These are phyloP conservation scores for Fusarium stilboides DNA, from an alignment of 2,329 filamentous ascomycete genomes.

Conservation along the genomic window DNA sequence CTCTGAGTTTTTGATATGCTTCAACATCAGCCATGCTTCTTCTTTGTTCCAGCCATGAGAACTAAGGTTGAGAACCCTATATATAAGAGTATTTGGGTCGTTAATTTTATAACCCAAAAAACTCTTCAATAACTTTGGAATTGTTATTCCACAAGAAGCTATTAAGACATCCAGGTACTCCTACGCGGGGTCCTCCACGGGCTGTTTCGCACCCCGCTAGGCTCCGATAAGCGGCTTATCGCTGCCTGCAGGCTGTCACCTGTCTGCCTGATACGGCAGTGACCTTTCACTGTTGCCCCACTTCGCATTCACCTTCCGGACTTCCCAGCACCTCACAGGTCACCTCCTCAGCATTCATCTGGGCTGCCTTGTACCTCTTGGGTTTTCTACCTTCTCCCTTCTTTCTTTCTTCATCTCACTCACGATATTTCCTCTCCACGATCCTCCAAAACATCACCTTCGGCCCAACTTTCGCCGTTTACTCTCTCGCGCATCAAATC, in stretches of 20 bases:
- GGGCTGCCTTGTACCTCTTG: slow-evolving; percentile 22
- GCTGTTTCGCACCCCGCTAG: slow-evolving; percentile 38
- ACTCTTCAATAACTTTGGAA: too few species aligned
- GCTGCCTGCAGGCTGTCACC: slow-evolving; percentile 48
- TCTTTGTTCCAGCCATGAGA: not conserved
- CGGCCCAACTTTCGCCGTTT: not conserved
- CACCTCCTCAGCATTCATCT: slow-evolving; percentile 25
- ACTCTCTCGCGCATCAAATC: slow-evolving; percentile 2
- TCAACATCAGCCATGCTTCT: not conserved
- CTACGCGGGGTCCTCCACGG: slow-evolving; percentile 13
- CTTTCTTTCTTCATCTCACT: slow-evolving; percentile 16
- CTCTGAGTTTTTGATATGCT: not conserved
- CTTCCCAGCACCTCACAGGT: slow-evolving; percentile 44
- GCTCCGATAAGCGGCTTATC: slow-evolving; percentile 52
- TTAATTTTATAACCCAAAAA: too few species aligned
- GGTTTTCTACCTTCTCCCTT: slow-evolving; percentile 22
- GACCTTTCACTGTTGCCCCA: slow-evolving; percentile 50
- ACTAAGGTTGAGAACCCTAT: not conserved
- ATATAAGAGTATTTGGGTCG: not conserved
- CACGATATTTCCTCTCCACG: not conserved
- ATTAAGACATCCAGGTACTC: slow-evolving; percentile 4
- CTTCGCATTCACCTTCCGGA: slow-evolving; percentile 50
- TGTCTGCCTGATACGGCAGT: slow-evolving; percentile 53
- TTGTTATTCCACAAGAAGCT: too few species aligned
- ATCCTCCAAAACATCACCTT: not conserved